Evolutionary conservation across 2,329 filamentous ascomycete genomes (phyloP), one percentile per base, ranked within the genome.

Genomic region (Claviceps digitariae): DNA sequence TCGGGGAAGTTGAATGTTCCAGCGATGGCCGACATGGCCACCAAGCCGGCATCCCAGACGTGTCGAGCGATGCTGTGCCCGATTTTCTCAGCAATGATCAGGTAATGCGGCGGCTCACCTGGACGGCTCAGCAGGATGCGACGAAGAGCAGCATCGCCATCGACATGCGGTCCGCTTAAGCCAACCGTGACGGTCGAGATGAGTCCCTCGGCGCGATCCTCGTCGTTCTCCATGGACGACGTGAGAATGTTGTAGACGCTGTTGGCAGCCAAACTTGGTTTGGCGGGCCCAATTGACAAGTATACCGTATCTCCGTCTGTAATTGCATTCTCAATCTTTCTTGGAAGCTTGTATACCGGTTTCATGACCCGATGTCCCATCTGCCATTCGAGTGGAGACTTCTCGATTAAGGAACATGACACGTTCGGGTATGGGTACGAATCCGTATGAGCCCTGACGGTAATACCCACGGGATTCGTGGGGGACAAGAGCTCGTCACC

Each of bases 31-130:
- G 65, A 66, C 20, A 68, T 58, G 1, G 73, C 71, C 6, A 76
- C 66, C 10, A 81, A 65, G 0, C 78, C 78, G 1, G 72, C 77
- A 51, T 82, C 78, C 78, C 78, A 82, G 6, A 81, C 68, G 55
- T 81, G 78, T 2, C 78, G 72, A 0, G 78, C 77, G 52, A 82
- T 81, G 60, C 76, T 80, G 64, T 81, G 77, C 15, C 77, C 78
- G 10, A 81, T 72, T 51, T 80, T 76, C 55, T 82, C 79, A 52
- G 77, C 73, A 4, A 81, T 64, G 29, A 72, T 67, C 8, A 78
- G 56, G 10, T 57, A 58, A 0, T 63, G 58, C 2, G 62, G 47
- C 17, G 57, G 57, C 9, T 60, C 59, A 1, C 57, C 31, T 1
- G 55, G 56, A 1, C 60, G 61, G 6, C 59, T 62, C 36, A 68